phyloP scores from a whole-genome alignment of 1,139 yeast genomes.

The Entelexis paramagnoliae region DNA sequence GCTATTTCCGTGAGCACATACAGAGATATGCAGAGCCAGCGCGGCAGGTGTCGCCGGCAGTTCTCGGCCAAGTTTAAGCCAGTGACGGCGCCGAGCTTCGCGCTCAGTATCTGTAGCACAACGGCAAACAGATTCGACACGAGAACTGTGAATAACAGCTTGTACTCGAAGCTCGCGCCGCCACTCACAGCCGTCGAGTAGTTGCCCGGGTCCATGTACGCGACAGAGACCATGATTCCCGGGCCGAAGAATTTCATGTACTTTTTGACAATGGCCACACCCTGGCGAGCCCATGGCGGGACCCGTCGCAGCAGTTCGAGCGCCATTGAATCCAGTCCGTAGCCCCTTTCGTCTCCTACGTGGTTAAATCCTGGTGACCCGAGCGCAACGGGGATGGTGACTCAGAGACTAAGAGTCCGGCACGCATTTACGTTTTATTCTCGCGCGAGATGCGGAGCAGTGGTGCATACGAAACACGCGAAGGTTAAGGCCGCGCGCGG shows the following conservation, averaged over 20 bases:
- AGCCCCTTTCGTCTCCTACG: not conserved
- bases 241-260: slow-evolving; percentile 74
- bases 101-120: slow-evolving; percentile 69
- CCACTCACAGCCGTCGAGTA: slow-evolving; percentile 92
- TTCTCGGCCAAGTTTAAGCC: slow-evolving; percentile 83
- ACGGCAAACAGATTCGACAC: slow-evolving; percentile 82
- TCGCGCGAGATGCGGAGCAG: slow-evolving; percentile 1
- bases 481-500: not conserved
- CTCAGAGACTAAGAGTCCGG: not conserved
- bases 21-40: slow-evolving; percentile 48
- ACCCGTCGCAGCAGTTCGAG: not conserved
- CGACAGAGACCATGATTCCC: slow-evolving; percentile 88
- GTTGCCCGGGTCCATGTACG: slow-evolving; percentile 97
- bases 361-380: not conserved
- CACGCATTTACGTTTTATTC: slow-evolving; percentile 3
- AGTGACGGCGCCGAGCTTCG: slow-evolving; percentile 81
- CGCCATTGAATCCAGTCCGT: not conserved
- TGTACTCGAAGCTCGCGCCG: slow-evolving; percentile 79
- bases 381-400: not conserved
- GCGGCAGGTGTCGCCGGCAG: slow-evolving; percentile 65
- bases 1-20: slow-evolving; percentile 77
- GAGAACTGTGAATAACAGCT: slow-evolving; percentile 66
- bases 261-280: slow-evolving; percentile 29
- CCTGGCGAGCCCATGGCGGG: not conserved
- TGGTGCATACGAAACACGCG: not conserved